Evolutionary conservation across 441 rosid species (phyloP).

Genomic region (Manihot esculenta): DNA sequence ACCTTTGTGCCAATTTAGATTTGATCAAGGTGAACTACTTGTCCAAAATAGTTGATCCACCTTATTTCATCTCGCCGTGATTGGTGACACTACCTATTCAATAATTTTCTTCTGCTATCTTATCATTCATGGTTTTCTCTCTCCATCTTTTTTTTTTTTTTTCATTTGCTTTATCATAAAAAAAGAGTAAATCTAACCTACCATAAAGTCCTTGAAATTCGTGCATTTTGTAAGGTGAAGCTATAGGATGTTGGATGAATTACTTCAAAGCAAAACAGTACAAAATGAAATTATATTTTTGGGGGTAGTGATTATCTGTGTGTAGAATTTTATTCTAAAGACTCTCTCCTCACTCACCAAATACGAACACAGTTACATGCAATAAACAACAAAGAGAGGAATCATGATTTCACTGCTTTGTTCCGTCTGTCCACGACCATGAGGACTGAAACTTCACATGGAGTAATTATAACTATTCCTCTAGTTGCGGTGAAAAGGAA

Average conservation of each 20-base stretch:
- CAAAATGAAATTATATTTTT: neutral
- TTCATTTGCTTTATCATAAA: neutral
- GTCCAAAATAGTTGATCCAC: too few relatives aligned
- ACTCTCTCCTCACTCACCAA: slow-evolving; percentile 14
- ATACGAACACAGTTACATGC: slow-evolving; percentile 34
- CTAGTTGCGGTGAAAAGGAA: slow-evolving; percentile 30
- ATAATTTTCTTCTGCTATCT: too few relatives aligned
- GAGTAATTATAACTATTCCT: slow-evolving; percentile 36
- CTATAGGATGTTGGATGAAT: neutral
- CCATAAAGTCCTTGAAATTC: slow-evolving; percentile 3
- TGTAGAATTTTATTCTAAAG: too few relatives aligned
- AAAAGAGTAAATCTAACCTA: slow-evolving; percentile 1
- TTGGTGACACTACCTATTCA: too few relatives aligned
- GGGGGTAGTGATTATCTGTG: neutral
- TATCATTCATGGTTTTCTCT: too few relatives aligned
- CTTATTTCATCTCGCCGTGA: too few relatives aligned
- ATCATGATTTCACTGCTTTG: slow-evolving; percentile 28
- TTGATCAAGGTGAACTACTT: too few relatives aligned
- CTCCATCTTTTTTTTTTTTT: too few relatives aligned
- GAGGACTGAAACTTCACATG: slow-evolving; percentile 33
- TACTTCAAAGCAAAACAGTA: slow-evolving; percentile 2
- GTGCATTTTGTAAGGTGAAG: slow-evolving; percentile 13
- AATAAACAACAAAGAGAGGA: slow-evolving; percentile 41
- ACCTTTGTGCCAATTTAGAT: too few relatives aligned
- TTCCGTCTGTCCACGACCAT: slow-evolving; percentile 30